Conservation (phyloP, 2,329 filamentous ascomycete genomes). For the Boeremia lycopersici region DNA sequence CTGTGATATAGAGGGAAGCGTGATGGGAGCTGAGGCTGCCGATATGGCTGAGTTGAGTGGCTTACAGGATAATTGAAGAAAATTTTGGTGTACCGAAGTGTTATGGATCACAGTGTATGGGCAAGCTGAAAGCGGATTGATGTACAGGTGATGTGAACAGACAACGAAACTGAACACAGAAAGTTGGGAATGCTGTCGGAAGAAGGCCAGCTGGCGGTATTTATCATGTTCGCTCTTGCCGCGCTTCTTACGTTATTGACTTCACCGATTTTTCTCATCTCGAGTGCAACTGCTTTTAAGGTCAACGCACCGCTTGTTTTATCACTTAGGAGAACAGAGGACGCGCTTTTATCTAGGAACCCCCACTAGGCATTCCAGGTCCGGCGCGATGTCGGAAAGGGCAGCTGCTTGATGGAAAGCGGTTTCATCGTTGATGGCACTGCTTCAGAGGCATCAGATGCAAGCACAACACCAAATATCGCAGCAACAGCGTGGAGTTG, state of each 20-base stretch:
- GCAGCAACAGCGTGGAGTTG: slow-evolving; percentile 11
- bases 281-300: slow-evolving; percentile 42
- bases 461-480: neutral
- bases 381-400: slow-evolving; percentile 29
- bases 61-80: neutral
- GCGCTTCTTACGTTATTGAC: slow-evolving; percentile 46
- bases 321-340: slow-evolving; percentile 39
- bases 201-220: slow-evolving; percentile 22
- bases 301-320: slow-evolving; percentile 28
- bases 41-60: neutral
- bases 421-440: slow-evolving; percentile 1
- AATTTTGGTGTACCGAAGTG: neutral
- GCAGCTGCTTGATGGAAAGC: slow-evolving; percentile 19
- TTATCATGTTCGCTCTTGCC: slow-evolving; percentile 30
- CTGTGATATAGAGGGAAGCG: neutral
- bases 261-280: slow-evolving; percentile 27
- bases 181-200: neutral
- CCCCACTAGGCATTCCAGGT: slow-evolving; percentile 40
- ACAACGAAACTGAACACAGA: slow-evolving; percentile 5
- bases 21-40: neutral
- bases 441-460: neutral
- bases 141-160: slow-evolving; percentile 5
- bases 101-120: neutral
- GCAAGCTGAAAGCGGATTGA: slow-evolving; percentile 10
- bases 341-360: slow-evolving; percentile 32